Evolutionary conservation across 2,329 filamentous ascomycete species (phyloP).

Genomic region (Colletotrichum musae): DNA sequence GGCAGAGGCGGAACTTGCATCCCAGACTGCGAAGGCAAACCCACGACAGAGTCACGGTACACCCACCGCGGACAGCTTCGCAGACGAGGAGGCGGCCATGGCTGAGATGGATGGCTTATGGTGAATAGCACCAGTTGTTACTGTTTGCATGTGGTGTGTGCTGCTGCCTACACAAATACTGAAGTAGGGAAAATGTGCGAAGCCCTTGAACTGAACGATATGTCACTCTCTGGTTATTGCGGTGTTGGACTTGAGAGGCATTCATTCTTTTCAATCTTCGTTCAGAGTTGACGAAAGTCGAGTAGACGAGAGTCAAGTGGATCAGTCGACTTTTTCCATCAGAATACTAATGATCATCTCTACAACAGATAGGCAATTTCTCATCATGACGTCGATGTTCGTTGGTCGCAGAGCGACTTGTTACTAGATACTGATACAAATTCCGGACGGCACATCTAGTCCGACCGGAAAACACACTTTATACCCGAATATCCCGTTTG

Average conservation of each 20-base stretch:
- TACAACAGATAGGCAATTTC: neutral
- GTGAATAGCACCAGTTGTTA: slow-evolving; percentile 48
- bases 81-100: slow-evolving; percentile 78
- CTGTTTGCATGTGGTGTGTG: neutral
- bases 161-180: no score
- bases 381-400: slow-evolving; percentile 5
- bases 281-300: no score
- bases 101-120: slow-evolving; percentile 72
- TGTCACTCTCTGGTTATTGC: no score
- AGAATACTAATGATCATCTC: no score
- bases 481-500: slow-evolving; percentile 23
- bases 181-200: no score
- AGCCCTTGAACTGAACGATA: no score
- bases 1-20: slow-evolving; percentile 53
- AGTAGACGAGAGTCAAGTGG: no score
- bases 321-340: no score
- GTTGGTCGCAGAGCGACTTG: slow-evolving; percentile 18
- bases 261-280: no score
- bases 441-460: neutral
- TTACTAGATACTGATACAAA: slow-evolving; percentile 26
- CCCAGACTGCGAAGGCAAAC: slow-evolving; percentile 40
- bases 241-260: no score
- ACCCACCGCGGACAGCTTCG: slow-evolving; percentile 58
- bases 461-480: slow-evolving; percentile 6
- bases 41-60: slow-evolving; percentile 12